These are phyloP conservation scores for Clavispora vitiphila DNA, from an alignment of 805 yeast species.

Conservation along the genomic window DNA sequence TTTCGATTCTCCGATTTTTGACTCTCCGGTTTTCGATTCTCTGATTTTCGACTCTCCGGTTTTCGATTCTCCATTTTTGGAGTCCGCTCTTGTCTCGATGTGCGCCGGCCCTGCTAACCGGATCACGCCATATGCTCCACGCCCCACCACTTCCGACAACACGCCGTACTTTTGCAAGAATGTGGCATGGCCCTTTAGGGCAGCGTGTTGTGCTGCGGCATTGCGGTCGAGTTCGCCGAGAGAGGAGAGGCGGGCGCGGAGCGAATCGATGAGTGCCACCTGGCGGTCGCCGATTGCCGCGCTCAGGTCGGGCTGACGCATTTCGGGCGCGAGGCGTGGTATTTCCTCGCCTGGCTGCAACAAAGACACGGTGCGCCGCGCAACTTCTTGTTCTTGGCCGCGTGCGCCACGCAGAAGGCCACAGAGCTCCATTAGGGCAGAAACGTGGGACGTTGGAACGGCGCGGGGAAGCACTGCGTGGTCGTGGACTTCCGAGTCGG, in stretches of 20 bases:
- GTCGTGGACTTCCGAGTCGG: constrained; percentile 22
- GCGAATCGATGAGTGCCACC: constrained; percentile 17
- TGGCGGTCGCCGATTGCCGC: constrained; percentile 29
- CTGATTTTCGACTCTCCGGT: too few relatives aligned
- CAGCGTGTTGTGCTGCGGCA: constrained; percentile 8
- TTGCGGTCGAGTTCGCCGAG: constrained; percentile 11
- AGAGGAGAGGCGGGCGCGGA: constrained; percentile 15
- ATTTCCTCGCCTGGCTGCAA: constrained; percentile 20
- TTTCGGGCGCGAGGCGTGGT: constrained; percentile 17
- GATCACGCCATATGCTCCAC: constrained; percentile 46
- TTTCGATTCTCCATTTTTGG: too few relatives aligned
- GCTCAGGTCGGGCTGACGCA: constrained; percentile 12
- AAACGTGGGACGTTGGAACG: constrained; percentile 19
- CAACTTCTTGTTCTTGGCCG: constrained; percentile 19
- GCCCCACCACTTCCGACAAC: constrained; percentile 35
- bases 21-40: too few relatives aligned
- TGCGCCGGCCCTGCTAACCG: constrained; percentile 29
- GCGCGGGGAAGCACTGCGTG: constrained; percentile 21
- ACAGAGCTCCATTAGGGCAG: constrained; percentile 32
- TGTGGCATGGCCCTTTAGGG: constrained; percentile 17
- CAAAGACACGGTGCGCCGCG: constrained; percentile 28
- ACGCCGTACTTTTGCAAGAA: constrained; percentile 30
- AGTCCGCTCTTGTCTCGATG: too few relatives aligned
- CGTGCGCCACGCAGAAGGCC: constrained; percentile 17
- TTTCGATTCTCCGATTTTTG: too few relatives aligned